Evolutionary conservation across 495 filamentous ascomycete species (phyloP).

Genomic region (Podospora comata): DNA sequence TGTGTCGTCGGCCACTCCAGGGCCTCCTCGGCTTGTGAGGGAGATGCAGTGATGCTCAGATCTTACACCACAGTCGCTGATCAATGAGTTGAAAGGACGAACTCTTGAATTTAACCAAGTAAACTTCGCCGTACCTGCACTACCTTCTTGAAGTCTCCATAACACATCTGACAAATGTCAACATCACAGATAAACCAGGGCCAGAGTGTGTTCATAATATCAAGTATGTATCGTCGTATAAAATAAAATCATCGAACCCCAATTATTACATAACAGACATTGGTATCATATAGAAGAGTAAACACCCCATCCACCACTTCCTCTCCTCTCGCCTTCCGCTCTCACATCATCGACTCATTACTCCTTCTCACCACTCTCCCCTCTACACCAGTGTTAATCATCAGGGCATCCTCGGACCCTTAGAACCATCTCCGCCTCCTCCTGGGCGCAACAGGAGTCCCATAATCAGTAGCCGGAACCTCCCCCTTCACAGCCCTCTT

Average conservation of each 20-base stretch:
- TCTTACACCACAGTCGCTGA: too few relatives aligned
- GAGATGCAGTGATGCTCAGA: too few relatives aligned
- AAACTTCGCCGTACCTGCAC: too few relatives aligned
- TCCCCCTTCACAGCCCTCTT: background rate
- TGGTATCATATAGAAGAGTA: background rate
- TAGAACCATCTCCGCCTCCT: conserved; percentile 5
- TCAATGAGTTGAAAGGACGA: too few relatives aligned
- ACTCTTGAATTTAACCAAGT: too few relatives aligned
- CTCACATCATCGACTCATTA: background rate
- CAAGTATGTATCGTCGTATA: too few relatives aligned
- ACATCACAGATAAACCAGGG: too few relatives aligned
- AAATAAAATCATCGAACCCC: background rate
- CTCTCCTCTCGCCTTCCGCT: background rate
- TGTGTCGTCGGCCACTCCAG: background rate
- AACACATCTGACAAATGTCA: too few relatives aligned
- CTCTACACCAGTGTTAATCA: background rate
- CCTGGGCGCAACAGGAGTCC: background rate
- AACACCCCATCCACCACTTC: background rate
- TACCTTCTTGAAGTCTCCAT: too few relatives aligned
- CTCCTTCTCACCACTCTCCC: background rate
- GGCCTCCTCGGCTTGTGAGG: too few relatives aligned
- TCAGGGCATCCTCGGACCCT: background rate
- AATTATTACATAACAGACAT: background rate
- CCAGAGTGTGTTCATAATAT: too few relatives aligned
- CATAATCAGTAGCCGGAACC: background rate